Percentiles rank a stretch among this genome's conserved stretches.
Evolutionary conservation across 1,139 yeast genomes (phyloP).

Genomic region (Geotrichum klebahnii): DNA sequence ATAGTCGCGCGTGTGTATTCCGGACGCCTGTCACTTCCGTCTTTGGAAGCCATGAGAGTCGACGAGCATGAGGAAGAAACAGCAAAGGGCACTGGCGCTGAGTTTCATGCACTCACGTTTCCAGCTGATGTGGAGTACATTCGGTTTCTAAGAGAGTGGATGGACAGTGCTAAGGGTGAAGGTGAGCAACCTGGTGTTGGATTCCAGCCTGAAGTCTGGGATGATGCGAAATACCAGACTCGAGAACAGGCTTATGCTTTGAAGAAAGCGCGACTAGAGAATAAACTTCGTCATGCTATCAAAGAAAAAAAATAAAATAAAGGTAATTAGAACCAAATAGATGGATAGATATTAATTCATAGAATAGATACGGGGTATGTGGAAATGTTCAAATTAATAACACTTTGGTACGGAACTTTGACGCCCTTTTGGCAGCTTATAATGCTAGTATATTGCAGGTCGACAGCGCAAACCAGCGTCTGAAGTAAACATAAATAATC

Average conservation of each 20-base stretch:
- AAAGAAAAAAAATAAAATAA: no score
- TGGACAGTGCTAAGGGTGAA: slow-evolving; percentile 26
- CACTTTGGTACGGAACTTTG: no score
- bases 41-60: slow-evolving; percentile 41
- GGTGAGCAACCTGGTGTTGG: not conserved
- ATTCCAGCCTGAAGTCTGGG: slow-evolving; percentile 6
- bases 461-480: no score
- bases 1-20: slow-evolving; percentile 54
- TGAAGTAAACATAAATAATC: no score
- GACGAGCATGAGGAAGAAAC: slow-evolving; percentile 42
- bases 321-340: no score
- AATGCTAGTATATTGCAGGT: no score
- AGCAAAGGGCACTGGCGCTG: slow-evolving; percentile 40
- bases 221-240: not conserved
- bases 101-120: slow-evolving; percentile 46
- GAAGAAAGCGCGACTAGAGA: slow-evolving; percentile 6
- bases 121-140: slow-evolving; percentile 52
- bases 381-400: no score
- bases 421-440: no score
- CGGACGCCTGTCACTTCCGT: slow-evolving; percentile 47
- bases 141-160: slow-evolving; percentile 42
- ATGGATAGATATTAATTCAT: no score
- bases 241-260: not conserved
- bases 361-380: no score
- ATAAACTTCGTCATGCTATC: no score